Percentiles rank a stretch among this genome's conserved stretches.
Conservation (phyloP, 2,329 filamentous ascomycete genomes). For the Daldinia sp. region DNA sequence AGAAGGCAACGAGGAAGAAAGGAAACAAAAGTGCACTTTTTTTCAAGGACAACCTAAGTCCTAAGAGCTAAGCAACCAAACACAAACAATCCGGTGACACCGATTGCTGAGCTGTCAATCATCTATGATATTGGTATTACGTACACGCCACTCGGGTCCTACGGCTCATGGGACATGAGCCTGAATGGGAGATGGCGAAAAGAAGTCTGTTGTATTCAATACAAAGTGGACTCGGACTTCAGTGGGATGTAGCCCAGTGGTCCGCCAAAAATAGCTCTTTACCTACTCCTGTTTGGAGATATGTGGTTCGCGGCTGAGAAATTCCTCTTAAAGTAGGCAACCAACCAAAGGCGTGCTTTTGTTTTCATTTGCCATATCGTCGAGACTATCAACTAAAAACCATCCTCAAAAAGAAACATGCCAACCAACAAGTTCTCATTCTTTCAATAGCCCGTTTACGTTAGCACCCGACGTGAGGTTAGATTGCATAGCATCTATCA, state of each 20-base stretch:
- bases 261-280: conserved; percentile 29
- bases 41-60: background rate
- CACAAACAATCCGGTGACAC: conserved; percentile 21
- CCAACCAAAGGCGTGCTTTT: conserved; percentile 15
- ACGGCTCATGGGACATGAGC: conserved; percentile 15
- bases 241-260: background rate
- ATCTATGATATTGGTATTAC: conserved; percentile 21
- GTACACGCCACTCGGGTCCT: conserved; percentile 16
- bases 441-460: background rate
- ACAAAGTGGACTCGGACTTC: conserved; percentile 6
- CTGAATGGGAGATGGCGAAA: background rate
- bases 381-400: background rate
- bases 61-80: conserved; percentile 1
- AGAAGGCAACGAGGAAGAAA: background rate
- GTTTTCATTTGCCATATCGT: background rate
- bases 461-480: background rate
- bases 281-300: background rate
- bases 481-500: background rate
- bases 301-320: conserved; percentile 29
- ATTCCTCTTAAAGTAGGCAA: conserved; percentile 3
- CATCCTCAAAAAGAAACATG: background rate
- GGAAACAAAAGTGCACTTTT: conserved; percentile 19
- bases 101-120: conserved; percentile 32
- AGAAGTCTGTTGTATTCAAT: conserved; percentile 15
- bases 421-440: background rate